Evolutionary conservation across 768 basidiomycete genomes (phyloP).

Genomic region (Punctularia strigosozonata): DNA sequence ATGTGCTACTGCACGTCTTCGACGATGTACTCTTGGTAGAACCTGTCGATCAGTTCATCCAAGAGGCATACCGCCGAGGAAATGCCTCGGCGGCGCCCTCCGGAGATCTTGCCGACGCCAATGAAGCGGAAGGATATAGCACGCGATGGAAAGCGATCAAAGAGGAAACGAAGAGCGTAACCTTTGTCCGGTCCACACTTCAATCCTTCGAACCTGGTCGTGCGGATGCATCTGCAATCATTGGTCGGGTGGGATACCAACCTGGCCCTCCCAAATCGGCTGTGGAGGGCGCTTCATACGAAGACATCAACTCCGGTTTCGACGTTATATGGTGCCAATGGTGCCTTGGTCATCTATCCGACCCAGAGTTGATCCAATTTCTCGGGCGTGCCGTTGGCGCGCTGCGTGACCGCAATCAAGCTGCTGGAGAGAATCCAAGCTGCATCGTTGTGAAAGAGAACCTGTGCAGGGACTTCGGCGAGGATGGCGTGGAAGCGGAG

Average conservation of each 20-base stretch:
- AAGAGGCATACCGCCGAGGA: slow-evolving; percentile 45
- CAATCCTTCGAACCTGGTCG: slow-evolving; percentile 70
- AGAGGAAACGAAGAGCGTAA: slow-evolving; percentile 55
- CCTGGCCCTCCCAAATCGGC: too few relatives aligned
- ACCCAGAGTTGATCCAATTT: slow-evolving; percentile 69
- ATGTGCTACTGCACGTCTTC: slow-evolving; percentile 83
- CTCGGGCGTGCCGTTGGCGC: slow-evolving; percentile 51
- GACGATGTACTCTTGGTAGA: slow-evolving; percentile 84
- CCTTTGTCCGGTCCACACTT: slow-evolving; percentile 68
- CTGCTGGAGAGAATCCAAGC: too few relatives aligned
- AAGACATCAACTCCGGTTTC: slow-evolving; percentile 49
- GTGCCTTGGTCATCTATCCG: slow-evolving; percentile 83
- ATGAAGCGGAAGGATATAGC: slow-evolving; percentile 10
- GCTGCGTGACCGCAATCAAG: slow-evolving; percentile 31
- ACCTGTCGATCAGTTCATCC: slow-evolving; percentile 70
- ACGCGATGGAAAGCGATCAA: slow-evolving; percentile 57
- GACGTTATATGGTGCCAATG: slow-evolving; percentile 97
- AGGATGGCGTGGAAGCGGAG: too few relatives aligned
- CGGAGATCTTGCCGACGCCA: slow-evolving; percentile 4
- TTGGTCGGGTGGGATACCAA: slow-evolving; percentile 65
- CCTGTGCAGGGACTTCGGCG: slow-evolving; percentile 46
- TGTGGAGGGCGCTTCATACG: slow-evolving; percentile 30
- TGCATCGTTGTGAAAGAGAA: slow-evolving; percentile 92
- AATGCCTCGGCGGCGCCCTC: slow-evolving; percentile 16
- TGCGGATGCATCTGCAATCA: slow-evolving; percentile 29